Base-by-base conservation (phyloP, 2,329 filamentous ascomycete genomes). In the Paramyrothecium roridum region DNA sequence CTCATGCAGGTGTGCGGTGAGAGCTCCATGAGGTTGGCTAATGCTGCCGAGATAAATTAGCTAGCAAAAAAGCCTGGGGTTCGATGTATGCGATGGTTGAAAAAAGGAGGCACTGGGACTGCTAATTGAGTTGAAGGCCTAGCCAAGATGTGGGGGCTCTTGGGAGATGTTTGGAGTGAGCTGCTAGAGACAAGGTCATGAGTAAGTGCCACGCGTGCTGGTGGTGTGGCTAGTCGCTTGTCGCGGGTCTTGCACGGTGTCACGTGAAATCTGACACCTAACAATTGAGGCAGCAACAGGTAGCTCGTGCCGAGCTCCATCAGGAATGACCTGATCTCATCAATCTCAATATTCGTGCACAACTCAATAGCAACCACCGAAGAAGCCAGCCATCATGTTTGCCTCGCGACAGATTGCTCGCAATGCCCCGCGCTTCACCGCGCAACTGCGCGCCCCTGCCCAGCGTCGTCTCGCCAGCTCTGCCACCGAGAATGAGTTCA, bases 401-500 rank as follows among this genome's bases (percentile, higher is more conserved):
- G 75, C 83, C 68, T 81, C 84, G 73, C 84, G 85, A 73, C 78
- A 80, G 64, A 70, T 85, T 62, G 68, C 84, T 70, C 86, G 86
- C 69, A 74, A 80, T 59, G 77, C 83, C 62, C 84, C 86, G 78
- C 88, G 87, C 75, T 75, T 84, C 65, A 73, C 78, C 63, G 78
- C 82, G 66, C 84, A 83, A 74, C 73, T 86, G 65, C 84, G 84
- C 68, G 75, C 74, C 61, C 74, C 80, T 60, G 76, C 79, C 66
- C 88, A 90, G 80, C 86, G 89, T 74, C 87, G 88, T 67, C 82
- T 91, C 68, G 87, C 86, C 71, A 87, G 83, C 78, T 80, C 82
- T 66, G 73, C 90, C 67, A 85, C 87, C 73, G 90, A 96, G 80
- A 98, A 96, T 79, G 86, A 87, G 70, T 99, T 98, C 84, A 88